phyloP scores from a whole-genome alignment of 306 rosid genomes.

The Cucumis melo region DNA sequence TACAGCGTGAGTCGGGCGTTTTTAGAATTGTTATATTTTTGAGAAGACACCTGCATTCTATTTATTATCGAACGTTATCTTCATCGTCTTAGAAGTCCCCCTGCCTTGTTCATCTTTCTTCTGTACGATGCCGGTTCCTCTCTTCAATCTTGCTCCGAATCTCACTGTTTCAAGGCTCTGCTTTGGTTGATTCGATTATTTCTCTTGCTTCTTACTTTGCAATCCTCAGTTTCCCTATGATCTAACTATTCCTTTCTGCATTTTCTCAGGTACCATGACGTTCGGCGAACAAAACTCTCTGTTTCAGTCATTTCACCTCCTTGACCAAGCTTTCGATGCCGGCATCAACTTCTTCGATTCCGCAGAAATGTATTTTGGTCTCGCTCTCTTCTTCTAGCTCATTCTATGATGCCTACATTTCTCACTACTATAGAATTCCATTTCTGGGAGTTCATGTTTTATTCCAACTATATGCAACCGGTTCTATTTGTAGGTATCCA shows the following conservation, averaged over 20 bases:
- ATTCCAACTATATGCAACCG: not conserved
- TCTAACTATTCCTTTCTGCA: not conserved
- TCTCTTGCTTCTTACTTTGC: not conserved
- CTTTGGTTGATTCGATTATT: slow-evolving; percentile 28
- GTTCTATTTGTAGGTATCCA: slow-evolving; percentile 38
- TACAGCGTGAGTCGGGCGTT: too few relatives aligned
- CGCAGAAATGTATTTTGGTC: slow-evolving; percentile 53
- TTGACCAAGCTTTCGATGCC: slow-evolving; percentile 45
- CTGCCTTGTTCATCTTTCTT: slow-evolving; percentile 8
- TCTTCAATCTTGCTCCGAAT: slow-evolving; percentile 52
- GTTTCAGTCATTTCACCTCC: slow-evolving; percentile 49
- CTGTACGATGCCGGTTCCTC: slow-evolving; percentile 38
- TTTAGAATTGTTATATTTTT: too few relatives aligned
- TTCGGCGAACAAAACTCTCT: slow-evolving; percentile 75
- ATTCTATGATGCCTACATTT: not conserved
- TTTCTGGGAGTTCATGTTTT: not conserved
- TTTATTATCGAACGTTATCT: not conserved
- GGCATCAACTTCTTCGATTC: slow-evolving; percentile 90
- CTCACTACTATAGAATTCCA: not conserved
- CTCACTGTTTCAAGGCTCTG: slow-evolving; percentile 61
- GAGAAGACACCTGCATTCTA: too few relatives aligned
- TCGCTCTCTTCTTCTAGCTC: not conserved
- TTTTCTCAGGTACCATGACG: slow-evolving; percentile 67
- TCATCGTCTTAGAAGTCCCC: not conserved
- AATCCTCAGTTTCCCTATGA: not conserved